Conservation (phyloP, 805 yeast species). For the Yarrowia deformans region DNA sequence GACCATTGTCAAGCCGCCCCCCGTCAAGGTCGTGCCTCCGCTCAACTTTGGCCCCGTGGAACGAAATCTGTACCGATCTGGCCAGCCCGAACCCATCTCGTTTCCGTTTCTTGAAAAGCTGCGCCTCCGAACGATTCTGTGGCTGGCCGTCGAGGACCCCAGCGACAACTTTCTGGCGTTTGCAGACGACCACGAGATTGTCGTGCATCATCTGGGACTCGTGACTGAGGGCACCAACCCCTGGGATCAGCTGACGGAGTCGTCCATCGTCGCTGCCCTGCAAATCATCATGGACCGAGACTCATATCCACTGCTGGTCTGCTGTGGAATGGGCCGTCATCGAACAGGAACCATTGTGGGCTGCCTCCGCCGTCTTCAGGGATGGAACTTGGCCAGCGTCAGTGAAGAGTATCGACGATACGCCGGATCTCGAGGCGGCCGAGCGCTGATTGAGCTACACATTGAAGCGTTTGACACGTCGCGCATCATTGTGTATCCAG, state of each 20-base stretch:
- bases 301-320: constrained; percentile 85
- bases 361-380: constrained; percentile 87
- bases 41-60: constrained; percentile 96
- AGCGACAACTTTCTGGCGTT: constrained; percentile 84
- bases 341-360: constrained; percentile 97
- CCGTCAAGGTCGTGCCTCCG: constrained; percentile 72
- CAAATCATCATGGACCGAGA: constrained; percentile 73
- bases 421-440: constrained; percentile 90
- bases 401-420: constrained; percentile 93
- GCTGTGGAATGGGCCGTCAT: constrained; percentile 99
- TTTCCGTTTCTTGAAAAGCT: constrained; percentile 82
- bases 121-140: constrained; percentile 77
- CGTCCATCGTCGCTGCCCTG: constrained; percentile 78
- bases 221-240: constrained; percentile 87
- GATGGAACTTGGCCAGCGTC: constrained; percentile 97
- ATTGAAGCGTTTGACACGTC: constrained; percentile 73
- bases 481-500: constrained; percentile 54
- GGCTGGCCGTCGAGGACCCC: constrained; percentile 97
- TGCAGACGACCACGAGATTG: constrained; percentile 73
- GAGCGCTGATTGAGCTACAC: constrained; percentile 87
- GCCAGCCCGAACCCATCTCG: constrained; percentile 94
- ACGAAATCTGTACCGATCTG: constrained; percentile 81
- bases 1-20: constrained; percentile 42
- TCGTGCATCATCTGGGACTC: constrained; percentile 81
- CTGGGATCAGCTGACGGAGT: constrained; percentile 93